Evolutionary conservation across 805 yeast species (phyloP).

Genomic region (Yarrowia bubula): DNA sequence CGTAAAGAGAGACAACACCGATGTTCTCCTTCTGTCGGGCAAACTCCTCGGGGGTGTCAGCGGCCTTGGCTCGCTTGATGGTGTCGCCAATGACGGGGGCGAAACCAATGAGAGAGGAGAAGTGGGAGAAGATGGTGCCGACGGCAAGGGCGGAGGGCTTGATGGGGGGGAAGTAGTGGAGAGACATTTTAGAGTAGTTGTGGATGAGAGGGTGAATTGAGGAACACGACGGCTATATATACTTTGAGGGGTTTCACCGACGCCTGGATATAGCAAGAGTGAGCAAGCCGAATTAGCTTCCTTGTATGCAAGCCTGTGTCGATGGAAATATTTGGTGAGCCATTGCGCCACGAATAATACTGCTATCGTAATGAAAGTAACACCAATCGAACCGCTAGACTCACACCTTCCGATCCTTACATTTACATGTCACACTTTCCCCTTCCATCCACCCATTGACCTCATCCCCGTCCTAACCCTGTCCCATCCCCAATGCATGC

Average conservation of each 20-base stretch:
- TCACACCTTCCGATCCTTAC: background rate
- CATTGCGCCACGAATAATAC: background rate
- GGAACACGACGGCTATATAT: background rate
- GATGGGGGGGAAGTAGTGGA: conserved; percentile 31
- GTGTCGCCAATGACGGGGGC: conserved; percentile 44
- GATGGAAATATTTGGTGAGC: background rate
- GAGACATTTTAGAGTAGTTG: conserved; percentile 31
- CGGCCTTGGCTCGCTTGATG: conserved; percentile 39
- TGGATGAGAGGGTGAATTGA: background rate
- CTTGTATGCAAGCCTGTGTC: background rate
- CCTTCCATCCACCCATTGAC: background rate
- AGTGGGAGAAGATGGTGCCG: conserved; percentile 43
- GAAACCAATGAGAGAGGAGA: conserved; percentile 38
- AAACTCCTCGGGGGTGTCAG: conserved; percentile 41
- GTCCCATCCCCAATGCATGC: conserved; percentile 8
- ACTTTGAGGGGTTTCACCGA: conserved; percentile 20
- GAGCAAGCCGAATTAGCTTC: conserved; percentile 13
- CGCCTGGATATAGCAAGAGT: background rate
- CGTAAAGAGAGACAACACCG: conserved; percentile 40
- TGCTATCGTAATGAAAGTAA: background rate
- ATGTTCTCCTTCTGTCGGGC: conserved; percentile 42
- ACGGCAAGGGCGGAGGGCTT: conserved; percentile 40
- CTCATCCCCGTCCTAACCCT: background rate
- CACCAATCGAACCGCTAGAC: too few species aligned
- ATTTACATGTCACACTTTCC: background rate